Base-by-base conservation (phyloP, 495 filamentous ascomycete species). In the Hypoxylon intermedium region DNA sequence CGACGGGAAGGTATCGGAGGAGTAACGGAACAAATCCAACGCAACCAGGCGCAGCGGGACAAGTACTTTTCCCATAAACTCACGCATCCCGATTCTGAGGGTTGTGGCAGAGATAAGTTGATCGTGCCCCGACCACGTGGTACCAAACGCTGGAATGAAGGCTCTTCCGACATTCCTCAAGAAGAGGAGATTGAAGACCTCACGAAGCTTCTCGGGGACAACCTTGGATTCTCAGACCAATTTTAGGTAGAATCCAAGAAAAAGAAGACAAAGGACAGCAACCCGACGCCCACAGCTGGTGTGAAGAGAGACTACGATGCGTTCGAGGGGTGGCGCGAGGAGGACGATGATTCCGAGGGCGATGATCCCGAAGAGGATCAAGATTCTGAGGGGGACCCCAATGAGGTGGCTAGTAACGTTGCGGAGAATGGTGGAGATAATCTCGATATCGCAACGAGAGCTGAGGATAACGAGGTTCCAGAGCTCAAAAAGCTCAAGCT, bases 91-190 rank as follows among this genome's bases (percentile, higher is more conserved):
- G 13, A 44, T 20, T 23, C 23, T 0, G 33, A 52, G 11, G 66
- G 66, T 0, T 61, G 66, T 15, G 66, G 66, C 0, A 43, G 20
- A 0, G 66, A 68, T 31, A 57, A 44, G 30, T 7, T 46, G 0
- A 9, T 59, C n/a, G n/a, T n/a, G n/a, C n/a, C n/a, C n/a, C n/a
- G n/a, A n/a, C n/a, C n/a, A n/a, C n/a, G n/a, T n/a, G n/a, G n/a
- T n/a, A 26, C 28, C 0, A 38, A 18, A 26, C n/a, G n/a, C n/a
- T n/a, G n/a, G n/a, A n/a, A n/a, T n/a, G n/a, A n/a, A n/a, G 4
- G 9, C 2, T 18, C 33, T 21, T 5, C 19, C 4, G 24, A 20
- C 1, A 0, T 1, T 24, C 5, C 24, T 4, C 4, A 26, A 4
- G 24, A 26, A 7, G 24, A 26, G n/a, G n/a, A n/a, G n/a, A 4